These are phyloP conservation scores for Leishmania braziliensis DNA, from an alignment of 208 protist species.

Conservation along the genomic window DNA sequence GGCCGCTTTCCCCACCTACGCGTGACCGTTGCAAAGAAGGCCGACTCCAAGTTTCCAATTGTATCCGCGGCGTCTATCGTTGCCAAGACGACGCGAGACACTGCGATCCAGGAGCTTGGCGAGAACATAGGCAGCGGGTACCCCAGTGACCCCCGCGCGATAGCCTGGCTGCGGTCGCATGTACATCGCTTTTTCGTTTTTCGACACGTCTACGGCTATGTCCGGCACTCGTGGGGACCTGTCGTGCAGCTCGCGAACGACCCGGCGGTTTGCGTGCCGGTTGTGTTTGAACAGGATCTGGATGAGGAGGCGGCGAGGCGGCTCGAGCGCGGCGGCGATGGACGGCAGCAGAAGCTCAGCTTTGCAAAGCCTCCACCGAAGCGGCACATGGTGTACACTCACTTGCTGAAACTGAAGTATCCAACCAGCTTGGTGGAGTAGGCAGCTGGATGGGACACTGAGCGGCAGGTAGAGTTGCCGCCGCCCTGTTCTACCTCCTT, in stretches of 20 bases:
- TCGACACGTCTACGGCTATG: constrained; percentile 45
- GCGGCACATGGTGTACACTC: constrained; percentile 55
- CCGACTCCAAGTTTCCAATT: constrained; percentile 91
- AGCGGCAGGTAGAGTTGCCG: not conserved
- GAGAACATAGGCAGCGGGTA: constrained; percentile 81
- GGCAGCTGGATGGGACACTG: not conserved
- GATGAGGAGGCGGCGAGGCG: constrained; percentile 38
- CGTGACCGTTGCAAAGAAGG: constrained; percentile 88
- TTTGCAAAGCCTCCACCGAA: constrained; percentile 67
- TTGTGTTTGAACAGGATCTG: constrained; percentile 68
- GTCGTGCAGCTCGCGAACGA: constrained; percentile 62
- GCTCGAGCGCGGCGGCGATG: constrained; percentile 27
- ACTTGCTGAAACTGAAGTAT: constrained; percentile 55
- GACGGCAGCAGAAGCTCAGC: constrained; percentile 49
- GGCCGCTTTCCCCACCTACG: constrained; percentile 87
- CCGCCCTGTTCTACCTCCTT: not conserved
- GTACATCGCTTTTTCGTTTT: constrained; percentile 84
- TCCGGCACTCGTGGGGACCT: constrained; percentile 83
- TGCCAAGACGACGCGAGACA: constrained; percentile 90
- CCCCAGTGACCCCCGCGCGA: constrained; percentile 76
- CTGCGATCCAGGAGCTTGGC: constrained; percentile 40
- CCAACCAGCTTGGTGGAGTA: constrained; percentile 21
- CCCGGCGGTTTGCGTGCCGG: constrained; percentile 49
- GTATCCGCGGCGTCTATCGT: constrained; percentile 93
- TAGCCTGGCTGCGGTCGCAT: constrained; percentile 69